Evolutionary conservation across 495 filamentous ascomycete species (phyloP), one percentile per base, ranked within the genome.

Genomic region (Penicillium goetzii): DNA sequence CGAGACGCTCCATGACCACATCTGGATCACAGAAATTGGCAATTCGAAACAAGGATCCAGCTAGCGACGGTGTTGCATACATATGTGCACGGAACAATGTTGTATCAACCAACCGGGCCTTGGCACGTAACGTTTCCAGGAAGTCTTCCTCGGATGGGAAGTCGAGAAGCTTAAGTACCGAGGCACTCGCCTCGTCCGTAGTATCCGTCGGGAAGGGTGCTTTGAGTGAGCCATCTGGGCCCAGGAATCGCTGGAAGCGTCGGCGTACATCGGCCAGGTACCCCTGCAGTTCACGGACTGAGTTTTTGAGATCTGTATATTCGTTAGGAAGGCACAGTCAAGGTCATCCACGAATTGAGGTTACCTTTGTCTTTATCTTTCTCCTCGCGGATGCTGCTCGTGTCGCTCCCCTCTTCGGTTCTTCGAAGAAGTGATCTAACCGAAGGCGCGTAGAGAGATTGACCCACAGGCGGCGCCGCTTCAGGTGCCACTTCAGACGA

Each of bases 11-110:
- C 72, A 96, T 94, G 28, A 99, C 93, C 1, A 99, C 95, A 30
- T 91, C 90, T 0, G 95, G 94, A 65, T 98, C 94, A 68, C 95
- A 97, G 74, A 97, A 97, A 72, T 99, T 99, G 72, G 92, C 89
- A 54, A 98, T 92, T 15, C 96, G 92, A 77, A 99, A 97, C 1
- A 99, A 85, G 3, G 93, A 90, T 1, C 90, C 92, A 32, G 92
- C 93, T 1, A 98, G 81, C 2, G 89, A 86, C 6, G 95, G 95
- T 12, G 86, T 89, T 6, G 88, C 90, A 64, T 91, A 92, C 91
- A 98, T 97, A 70, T 95, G 93, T 2, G 91, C 89, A 26, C 94
- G 86, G 78, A 99, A 99, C 1, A 98, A 83, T 3, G 92, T 93
- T 1, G 95, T 98, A 70, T 99, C 95, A 21, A 99, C 90, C 2